A percentile compares a stretch with the other conserved stretches of the same genome.
Conservation (phyloP, 495 filamentous ascomycete genomes). For the Aspergillus avenaceus region DNA sequence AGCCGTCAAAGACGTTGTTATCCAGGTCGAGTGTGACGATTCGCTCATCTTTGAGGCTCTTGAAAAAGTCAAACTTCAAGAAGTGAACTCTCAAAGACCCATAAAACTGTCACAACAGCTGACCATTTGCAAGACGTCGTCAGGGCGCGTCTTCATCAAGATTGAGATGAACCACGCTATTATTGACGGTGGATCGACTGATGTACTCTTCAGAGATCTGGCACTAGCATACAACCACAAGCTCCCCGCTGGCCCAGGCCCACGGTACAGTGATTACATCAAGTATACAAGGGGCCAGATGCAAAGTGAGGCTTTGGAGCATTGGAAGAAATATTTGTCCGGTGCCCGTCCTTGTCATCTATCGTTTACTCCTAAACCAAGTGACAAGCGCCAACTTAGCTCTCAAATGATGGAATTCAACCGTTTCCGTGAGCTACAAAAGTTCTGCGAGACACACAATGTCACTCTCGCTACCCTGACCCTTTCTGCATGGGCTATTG, state of each 20-base stretch:
- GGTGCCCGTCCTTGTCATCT: conserved; percentile 41
- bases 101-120: conserved; percentile 46
- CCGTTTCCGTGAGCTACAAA: conserved; percentile 36
- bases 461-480: conserved; percentile 50
- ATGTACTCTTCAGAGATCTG: conserved; percentile 38
- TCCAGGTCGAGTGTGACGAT: conserved; percentile 38
- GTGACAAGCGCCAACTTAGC: conserved; percentile 12
- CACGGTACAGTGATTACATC: conserved; percentile 55
- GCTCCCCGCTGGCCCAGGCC: conserved; percentile 35
- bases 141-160: conserved; percentile 39
- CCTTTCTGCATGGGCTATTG: conserved; percentile 54
- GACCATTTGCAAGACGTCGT: conserved; percentile 38
- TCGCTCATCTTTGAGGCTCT: conserved; percentile 31
- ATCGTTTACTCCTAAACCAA: conserved; percentile 13
- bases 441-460: conserved; percentile 43
- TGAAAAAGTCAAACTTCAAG: conserved; percentile 29
- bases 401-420: conserved; percentile 27
- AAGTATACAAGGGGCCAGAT: conserved; percentile 37
- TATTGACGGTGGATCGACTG: conserved; percentile 42
- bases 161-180: conserved; percentile 57
- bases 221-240: conserved; percentile 41
- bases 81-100: conserved; percentile 29
- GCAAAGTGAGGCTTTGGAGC: conserved; percentile 31
- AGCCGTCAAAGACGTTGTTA: conserved; percentile 29
- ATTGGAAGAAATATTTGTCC: conserved; percentile 46